Conservation (phyloP, 768 basidiomycete genomes). For the Podaxis sp. region DNA sequence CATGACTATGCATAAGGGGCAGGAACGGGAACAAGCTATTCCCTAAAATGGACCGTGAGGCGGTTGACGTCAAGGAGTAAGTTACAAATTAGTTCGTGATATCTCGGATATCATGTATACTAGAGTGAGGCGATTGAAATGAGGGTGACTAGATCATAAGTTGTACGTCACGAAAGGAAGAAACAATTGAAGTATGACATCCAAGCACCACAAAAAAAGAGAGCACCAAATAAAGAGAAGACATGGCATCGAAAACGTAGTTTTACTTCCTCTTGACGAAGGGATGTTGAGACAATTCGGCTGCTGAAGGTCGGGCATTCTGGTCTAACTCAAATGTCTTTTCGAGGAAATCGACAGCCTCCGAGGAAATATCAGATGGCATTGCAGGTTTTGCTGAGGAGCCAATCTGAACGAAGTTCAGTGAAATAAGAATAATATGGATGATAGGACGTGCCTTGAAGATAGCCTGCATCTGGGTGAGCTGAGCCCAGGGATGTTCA, state of each 20-base stretch:
- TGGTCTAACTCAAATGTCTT: constrained; percentile 87
- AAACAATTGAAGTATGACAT: constrained; percentile 11
- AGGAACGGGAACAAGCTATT: neutral
- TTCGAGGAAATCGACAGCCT: constrained; percentile 83
- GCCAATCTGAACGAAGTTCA: constrained; percentile 62
- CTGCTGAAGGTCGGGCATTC: constrained; percentile 72
- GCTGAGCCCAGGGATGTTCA: constrained; percentile 91
- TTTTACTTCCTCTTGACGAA: constrained; percentile 45
- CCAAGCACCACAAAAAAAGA: constrained; percentile 18
- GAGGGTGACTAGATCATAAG: neutral
- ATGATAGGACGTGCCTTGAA: constrained; percentile 63
- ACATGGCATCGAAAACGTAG: constrained; percentile 9
- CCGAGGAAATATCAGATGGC: constrained; percentile 86
- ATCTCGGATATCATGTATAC: constrained; percentile 10
- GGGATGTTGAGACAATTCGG: constrained; percentile 65
- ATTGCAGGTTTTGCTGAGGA: constrained; percentile 83
- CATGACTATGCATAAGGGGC: neutral
- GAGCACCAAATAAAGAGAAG: constrained; percentile 11
- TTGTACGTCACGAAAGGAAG: neutral
- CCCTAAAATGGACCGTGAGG: neutral
- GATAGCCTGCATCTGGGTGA: constrained; percentile 99
- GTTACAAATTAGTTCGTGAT: constrained; percentile 7
- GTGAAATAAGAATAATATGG: neutral
- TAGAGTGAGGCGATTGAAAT: neutral
- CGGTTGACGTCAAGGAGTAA: neutral